A percentile compares a stretch with the other conserved stretches of the same genome.
Conservation (phyloP, 2,329 filamentous ascomycete genomes). For the Ceratocystis papillata region DNA sequence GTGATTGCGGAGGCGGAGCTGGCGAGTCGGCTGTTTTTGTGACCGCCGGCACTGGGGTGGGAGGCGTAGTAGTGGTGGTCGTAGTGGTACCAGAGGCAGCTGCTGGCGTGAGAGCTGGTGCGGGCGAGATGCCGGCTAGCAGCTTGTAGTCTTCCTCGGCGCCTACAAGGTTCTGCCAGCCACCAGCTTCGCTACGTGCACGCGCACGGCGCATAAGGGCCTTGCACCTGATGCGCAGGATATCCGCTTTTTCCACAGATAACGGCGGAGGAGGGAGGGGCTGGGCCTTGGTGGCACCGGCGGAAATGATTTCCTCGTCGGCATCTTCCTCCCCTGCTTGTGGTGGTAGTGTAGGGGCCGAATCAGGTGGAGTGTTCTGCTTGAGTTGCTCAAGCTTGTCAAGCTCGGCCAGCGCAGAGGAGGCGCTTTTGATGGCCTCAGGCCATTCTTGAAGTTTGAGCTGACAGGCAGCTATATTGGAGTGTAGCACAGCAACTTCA, state of each 20-base stretch:
- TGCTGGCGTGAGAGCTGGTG: constrained; percentile 34
- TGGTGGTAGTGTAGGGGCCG: not conserved
- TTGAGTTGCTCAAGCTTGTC: constrained; percentile 43
- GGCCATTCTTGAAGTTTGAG: constrained; percentile 80
- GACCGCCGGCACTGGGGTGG: not conserved
- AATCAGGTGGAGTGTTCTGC: constrained; percentile 23
- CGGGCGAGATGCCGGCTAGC: constrained; percentile 36
- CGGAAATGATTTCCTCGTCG: constrained; percentile 50
- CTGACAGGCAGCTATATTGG: constrained; percentile 83
- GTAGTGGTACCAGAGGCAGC: not conserved
- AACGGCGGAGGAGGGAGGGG: constrained; percentile 29
- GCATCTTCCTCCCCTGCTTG: constrained; percentile 37
- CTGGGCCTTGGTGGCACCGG: constrained; percentile 44
- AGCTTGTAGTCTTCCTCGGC: constrained; percentile 70
- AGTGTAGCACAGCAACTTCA: constrained; percentile 74
- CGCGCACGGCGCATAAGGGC: constrained; percentile 69
- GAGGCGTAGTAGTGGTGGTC: not conserved
- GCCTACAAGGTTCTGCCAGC: constrained; percentile 69
- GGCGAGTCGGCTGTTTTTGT: not conserved
- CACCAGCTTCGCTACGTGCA: constrained; percentile 57
- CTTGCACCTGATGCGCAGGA: constrained; percentile 69
- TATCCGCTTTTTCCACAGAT: constrained; percentile 42
- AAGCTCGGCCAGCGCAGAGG: constrained; percentile 60
- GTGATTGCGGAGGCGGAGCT: not conserved
- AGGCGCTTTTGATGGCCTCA: constrained; percentile 63